A percentile compares a stretch with the other conserved stretches of the same genome.
phyloP scores from a whole-genome alignment of 2,329 filamentous ascomycete genomes.

The Aspergillus ruber region DNA sequence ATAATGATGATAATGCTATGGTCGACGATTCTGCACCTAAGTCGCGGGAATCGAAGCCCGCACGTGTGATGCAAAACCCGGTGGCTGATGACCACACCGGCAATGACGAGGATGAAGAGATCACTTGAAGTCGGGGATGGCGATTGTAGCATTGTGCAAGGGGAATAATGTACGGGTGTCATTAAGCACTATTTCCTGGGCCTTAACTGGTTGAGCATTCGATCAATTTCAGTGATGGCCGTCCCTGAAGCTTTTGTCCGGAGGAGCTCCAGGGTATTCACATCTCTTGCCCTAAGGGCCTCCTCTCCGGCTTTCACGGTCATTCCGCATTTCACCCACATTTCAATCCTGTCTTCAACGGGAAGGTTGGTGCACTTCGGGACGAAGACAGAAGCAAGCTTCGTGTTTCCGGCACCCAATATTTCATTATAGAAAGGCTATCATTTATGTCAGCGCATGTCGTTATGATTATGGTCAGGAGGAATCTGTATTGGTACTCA shows the following conservation, averaged over 20 bases:
- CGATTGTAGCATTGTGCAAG: constrained; percentile 2
- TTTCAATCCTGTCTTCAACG: constrained; percentile 65
- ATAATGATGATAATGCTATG: constrained; percentile 28
- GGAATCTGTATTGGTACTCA: constrained; percentile 37
- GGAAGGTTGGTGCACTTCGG: constrained; percentile 74
- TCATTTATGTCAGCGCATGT: constrained; percentile 22
- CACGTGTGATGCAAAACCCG: constrained; percentile 8
- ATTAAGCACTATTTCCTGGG: constrained; percentile 35
- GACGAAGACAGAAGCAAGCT: constrained; percentile 75
- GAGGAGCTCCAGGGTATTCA: constrained; percentile 65
- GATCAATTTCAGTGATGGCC: constrained; percentile 73
- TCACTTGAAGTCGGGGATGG: constrained; percentile 29
- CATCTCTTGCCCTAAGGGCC: constrained; percentile 74
- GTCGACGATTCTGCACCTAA: constrained; percentile 20
- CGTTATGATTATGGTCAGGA: constrained; percentile 7
- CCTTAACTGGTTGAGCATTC: constrained; percentile 56
- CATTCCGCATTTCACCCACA: constrained; percentile 97
- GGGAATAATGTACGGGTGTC: constrained; percentile 8
- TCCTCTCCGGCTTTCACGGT: constrained; percentile 85
- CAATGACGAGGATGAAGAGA: constrained; percentile 36
- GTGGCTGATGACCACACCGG: constrained; percentile 21
- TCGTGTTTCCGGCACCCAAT: constrained; percentile 80
- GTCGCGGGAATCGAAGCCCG: constrained; percentile 11
- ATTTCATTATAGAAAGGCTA: constrained; percentile 89
- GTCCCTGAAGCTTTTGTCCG: constrained; percentile 65